Conservation (phyloP, 768 basidiomycete species). For the Suillus hirtellus region DNA sequence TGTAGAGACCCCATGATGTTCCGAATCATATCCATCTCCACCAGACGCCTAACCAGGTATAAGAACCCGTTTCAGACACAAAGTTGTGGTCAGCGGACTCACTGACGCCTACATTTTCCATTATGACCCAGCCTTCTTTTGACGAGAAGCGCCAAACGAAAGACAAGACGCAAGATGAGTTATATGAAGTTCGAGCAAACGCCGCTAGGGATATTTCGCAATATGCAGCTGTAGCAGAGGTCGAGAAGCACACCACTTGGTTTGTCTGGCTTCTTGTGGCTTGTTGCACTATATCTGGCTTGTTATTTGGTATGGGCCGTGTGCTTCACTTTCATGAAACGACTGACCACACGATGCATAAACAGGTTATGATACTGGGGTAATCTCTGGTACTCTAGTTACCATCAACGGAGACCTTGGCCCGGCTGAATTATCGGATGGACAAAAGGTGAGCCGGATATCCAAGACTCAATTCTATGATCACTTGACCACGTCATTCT, state of each 20-base stretch:
- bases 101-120: background rate
- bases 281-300: slow-evolving; percentile 73
- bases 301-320: slow-evolving; percentile 63
- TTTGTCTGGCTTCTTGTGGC: slow-evolving; percentile 79
- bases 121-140: slow-evolving; percentile 1
- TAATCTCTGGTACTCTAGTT: slow-evolving; percentile 79
- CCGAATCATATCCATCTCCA: background rate
- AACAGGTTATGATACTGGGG: slow-evolving; percentile 78
- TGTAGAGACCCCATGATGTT: background rate
- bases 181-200: slow-evolving; percentile 18
- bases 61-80: background rate
- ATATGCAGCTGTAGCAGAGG: slow-evolving; percentile 58
- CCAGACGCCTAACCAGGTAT: background rate
- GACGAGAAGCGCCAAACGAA: slow-evolving; percentile 5
- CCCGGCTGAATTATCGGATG: slow-evolving; percentile 51
- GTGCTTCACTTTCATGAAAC: background rate
- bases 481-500: slow-evolving; percentile 1
- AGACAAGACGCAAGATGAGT: slow-evolving; percentile 11
- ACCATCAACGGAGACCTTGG: slow-evolving; percentile 70
- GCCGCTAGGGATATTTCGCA: slow-evolving; percentile 56
- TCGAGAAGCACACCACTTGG: slow-evolving; percentile 65
- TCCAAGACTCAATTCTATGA: background rate
- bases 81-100: background rate
- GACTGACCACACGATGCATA: slow-evolving; percentile 8
- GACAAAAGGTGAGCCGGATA: slow-evolving; percentile 53